These are phyloP conservation scores for Chaetomidium leptoderma DNA, from an alignment of 495 filamentous ascomycete species.

Conservation along the genomic window DNA sequence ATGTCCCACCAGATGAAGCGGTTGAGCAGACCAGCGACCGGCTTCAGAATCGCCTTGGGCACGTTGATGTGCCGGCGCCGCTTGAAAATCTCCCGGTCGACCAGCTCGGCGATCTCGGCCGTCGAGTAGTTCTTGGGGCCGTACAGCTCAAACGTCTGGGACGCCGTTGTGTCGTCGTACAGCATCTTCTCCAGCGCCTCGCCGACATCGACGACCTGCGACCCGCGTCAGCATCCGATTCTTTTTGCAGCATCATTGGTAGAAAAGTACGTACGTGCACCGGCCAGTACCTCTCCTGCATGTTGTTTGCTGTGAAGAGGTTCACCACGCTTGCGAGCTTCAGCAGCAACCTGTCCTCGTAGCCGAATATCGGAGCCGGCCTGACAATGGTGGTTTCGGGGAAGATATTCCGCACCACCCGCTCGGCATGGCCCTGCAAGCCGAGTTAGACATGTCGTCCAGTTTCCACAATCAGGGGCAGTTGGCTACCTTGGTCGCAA, in stretches of 20 bases:
- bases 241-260: background rate
- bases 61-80: slow-evolving; percentile 86
- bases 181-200: slow-evolving; percentile 82
- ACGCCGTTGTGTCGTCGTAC: slow-evolving; percentile 81
- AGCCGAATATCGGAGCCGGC: slow-evolving; percentile 89
- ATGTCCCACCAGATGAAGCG: slow-evolving; percentile 81
- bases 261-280: slow-evolving; percentile 69
- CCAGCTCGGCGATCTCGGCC: slow-evolving; percentile 77
- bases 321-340: slow-evolving; percentile 74
- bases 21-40: slow-evolving; percentile 67
- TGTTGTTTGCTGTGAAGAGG: slow-evolving; percentile 82
- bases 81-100: slow-evolving; percentile 90
- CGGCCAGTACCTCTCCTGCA: slow-evolving; percentile 87
- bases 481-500: slow-evolving; percentile 70
- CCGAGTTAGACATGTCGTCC: slow-evolving; percentile 9
- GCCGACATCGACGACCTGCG: slow-evolving; percentile 79
- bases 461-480: background rate
- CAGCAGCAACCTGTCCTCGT: slow-evolving; percentile 88
- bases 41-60: slow-evolving; percentile 73
- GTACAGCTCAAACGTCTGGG: slow-evolving; percentile 91
- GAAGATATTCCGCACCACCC: slow-evolving; percentile 82
- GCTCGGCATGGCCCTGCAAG: slow-evolving; percentile 69
- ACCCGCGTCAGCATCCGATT: slow-evolving; percentile 19
- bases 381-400: slow-evolving; percentile 97
- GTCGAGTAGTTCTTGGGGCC: slow-evolving; percentile 90